Evolutionary conservation across 1,284 basidiomycete genomes (phyloP).

Genomic region (Trichosporon sp.): DNA sequence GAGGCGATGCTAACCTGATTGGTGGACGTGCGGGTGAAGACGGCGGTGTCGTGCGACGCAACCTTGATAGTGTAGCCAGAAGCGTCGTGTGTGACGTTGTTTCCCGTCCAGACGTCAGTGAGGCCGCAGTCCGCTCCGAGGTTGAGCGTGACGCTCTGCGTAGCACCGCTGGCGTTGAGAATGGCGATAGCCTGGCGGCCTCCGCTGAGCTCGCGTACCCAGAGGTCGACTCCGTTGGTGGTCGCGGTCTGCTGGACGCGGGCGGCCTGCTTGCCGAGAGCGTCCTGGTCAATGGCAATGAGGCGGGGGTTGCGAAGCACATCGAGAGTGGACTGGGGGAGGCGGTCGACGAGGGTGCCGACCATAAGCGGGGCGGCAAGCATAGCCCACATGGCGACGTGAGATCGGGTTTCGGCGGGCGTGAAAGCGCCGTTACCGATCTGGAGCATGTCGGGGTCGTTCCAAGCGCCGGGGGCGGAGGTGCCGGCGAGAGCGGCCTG

Average conservation of each 20-base stretch:
- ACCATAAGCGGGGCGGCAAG: slow-evolving; percentile 3
- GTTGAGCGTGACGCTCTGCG: not conserved
- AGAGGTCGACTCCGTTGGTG: not conserved
- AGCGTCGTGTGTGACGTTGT: not conserved
- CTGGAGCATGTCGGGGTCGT: slow-evolving; percentile 8
- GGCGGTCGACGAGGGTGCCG: not conserved
- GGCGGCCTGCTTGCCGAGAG: not conserved
- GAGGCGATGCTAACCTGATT: not conserved
- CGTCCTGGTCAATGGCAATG: not conserved
- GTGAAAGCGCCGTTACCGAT: not conserved
- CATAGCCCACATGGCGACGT: slow-evolving; percentile 6
- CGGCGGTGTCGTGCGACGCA: not conserved
- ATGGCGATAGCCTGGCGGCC: not conserved
- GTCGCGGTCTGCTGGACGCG: not conserved
- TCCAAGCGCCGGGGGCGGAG: not conserved
- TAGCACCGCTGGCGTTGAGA: not conserved
- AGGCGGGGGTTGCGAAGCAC: not conserved
- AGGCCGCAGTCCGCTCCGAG: not conserved
- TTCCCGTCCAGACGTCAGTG: not conserved
- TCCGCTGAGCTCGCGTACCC: not conserved
- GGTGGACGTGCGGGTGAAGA: not conserved
- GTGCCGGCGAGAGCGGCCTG: not conserved
- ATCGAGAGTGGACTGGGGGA: not conserved
- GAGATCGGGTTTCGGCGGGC: not conserved
- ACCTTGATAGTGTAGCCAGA: not conserved